Evolutionary conservation across 306 rosid genomes (phyloP).

Genomic region (Cicer pinnatifidum): DNA sequence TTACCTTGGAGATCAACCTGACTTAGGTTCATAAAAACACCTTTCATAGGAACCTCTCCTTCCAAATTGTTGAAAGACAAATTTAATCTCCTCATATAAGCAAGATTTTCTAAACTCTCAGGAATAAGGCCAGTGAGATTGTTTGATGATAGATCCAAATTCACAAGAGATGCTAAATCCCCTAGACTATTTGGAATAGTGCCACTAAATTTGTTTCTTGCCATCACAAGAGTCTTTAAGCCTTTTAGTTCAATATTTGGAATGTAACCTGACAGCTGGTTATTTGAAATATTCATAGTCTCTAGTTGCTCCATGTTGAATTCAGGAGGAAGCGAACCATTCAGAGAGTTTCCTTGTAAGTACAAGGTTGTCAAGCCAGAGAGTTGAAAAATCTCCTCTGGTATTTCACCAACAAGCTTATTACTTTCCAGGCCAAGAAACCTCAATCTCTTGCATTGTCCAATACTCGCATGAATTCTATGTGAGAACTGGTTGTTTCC

Average conservation of each 20-base stretch:
- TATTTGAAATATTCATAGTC: conserved; percentile 30
- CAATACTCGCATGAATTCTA: conserved; percentile 45
- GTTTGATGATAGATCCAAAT: conserved; percentile 54
- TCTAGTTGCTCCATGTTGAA: conserved; percentile 49
- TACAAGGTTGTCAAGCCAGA: conserved; percentile 20
- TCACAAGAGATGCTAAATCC: conserved; percentile 40
- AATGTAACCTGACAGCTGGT: conserved; percentile 48
- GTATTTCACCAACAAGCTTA: conserved; percentile 49
- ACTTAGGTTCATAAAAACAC: conserved; percentile 49
- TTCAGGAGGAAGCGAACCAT: conserved; percentile 44
- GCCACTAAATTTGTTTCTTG: conserved; percentile 49
- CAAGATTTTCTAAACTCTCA: conserved; percentile 41
- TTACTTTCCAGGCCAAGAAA: conserved; percentile 19
- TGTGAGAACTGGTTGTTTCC: conserved; percentile 42
- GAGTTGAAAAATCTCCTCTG: conserved; percentile 48
- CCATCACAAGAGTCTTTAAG: conserved; percentile 37
- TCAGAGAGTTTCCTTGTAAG: conserved; percentile 41
- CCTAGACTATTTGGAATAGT: conserved; percentile 47
- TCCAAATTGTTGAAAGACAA: conserved; percentile 56
- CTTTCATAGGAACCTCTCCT: conserved; percentile 49
- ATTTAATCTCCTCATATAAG: conserved; percentile 38
- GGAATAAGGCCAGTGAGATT: conserved; percentile 51
- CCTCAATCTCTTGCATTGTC: conserved; percentile 31
- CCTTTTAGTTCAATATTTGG: conserved; percentile 12
- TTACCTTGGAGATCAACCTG: conserved; percentile 46